Evolutionary conservation across 192 early-diverging fungal genomes (phyloP), one percentile per base, ranked within the genome.

Genomic region (Backusella circina): DNA sequence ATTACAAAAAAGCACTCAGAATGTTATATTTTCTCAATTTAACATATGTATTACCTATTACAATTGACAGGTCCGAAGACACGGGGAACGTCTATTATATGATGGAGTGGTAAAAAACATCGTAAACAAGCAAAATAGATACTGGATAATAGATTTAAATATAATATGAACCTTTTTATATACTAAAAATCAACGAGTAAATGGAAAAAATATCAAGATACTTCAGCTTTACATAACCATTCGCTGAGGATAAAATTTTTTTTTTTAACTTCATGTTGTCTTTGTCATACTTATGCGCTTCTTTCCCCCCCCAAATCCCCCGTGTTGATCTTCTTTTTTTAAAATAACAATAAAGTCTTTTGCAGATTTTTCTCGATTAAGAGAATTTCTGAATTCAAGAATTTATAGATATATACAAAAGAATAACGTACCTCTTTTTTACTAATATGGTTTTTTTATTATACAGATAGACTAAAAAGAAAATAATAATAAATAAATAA

Each of bases 21-120:
- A 47, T 47, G 44, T 0, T 47, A 18, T 16, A 47, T 47, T n/a
- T 28, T 61, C 54, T 61, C 54, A 61, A 61, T 23, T 47, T 47
- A 47, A 47, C 16, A 47, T 47, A 61, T 61, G 54, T 61, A 61
- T 61, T 61, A 61, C 54, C 54, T 61, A 61, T 61, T 61, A 61
- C 23, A 61, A 47, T 61, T 61, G 54, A 61, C 54, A 61, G 54
- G 54, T 61, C 54, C 54, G 54, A 61, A 61, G 54, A 61, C 54
- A 61, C 54, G 54, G 54, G 54, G 54, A 61, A 61, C 21, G 54
- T 28, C 21, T 28, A 61, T 30, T 61, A 23, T 28, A 61, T 26
- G 9, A 26, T 28, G 6, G 13, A 61, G 54, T 2, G 13, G 7
- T 12, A 4, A 61, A 61, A 61, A 61, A 23, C 21, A 26, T 61